Percentiles rank a stretch among this genome's conserved stretches.
Conservation (phyloP, 495 filamentous ascomycete genomes). For the Hypomontagnella submonticulosa region DNA sequence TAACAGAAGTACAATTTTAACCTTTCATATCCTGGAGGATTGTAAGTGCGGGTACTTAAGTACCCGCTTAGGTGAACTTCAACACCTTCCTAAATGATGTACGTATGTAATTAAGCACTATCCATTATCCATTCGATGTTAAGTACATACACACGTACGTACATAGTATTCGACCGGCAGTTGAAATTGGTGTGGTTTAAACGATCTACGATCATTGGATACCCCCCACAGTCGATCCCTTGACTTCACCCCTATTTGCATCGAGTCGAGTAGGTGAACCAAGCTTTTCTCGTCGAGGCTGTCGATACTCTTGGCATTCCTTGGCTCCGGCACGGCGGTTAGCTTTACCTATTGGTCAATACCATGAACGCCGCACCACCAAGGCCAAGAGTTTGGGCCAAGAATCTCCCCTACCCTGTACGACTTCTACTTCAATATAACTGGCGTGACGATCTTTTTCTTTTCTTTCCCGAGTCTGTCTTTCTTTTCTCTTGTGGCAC, state of each 20-base stretch:
- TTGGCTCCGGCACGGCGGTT: slow-evolving; percentile 28
- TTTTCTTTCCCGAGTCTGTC: background rate
- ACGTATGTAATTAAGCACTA: too few species aligned
- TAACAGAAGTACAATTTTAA: too few species aligned
- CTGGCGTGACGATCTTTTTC: slow-evolving; percentile 27
- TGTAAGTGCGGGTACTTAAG: too few species aligned
- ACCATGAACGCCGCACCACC: slow-evolving; percentile 32
- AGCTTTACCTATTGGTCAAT: slow-evolving; percentile 21
- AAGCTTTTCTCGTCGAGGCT: slow-evolving; percentile 32
- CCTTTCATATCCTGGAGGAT: too few species aligned
- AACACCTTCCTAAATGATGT: too few species aligned
- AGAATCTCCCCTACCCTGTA: slow-evolving; percentile 25
- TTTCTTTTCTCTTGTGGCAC: slow-evolving; percentile 11
- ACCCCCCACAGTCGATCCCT: slow-evolving; percentile 11
- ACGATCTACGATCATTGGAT: background rate
- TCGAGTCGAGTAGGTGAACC: slow-evolving; percentile 10
- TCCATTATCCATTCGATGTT: too few species aligned
- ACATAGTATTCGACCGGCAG: too few species aligned
- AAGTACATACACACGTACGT: too few species aligned
- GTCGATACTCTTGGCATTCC: slow-evolving; percentile 15
- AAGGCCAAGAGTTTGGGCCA: slow-evolving; percentile 45
- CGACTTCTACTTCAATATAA: slow-evolving; percentile 26
- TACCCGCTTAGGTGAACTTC: too few species aligned
- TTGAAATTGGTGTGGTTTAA: slow-evolving; percentile 12
- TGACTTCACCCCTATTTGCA: background rate